Conservation (phyloP, 2,329 filamentous ascomycete species). For the Xylaria sp. region DNA sequence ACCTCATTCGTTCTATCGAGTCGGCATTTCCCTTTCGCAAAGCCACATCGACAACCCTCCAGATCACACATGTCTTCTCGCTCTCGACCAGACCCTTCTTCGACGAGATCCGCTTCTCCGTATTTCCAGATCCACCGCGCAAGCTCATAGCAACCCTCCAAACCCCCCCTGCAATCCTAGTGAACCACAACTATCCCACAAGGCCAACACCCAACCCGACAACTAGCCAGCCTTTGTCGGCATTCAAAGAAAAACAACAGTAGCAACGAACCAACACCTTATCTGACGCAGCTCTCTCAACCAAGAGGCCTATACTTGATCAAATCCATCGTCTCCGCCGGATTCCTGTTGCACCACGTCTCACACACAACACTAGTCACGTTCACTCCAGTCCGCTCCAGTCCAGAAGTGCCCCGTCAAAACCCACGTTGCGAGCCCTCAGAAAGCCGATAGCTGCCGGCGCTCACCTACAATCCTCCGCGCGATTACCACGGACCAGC, state of each 20-base stretch:
- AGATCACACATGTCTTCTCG: conserved; percentile 12
- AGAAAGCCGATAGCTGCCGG: conserved; percentile 11
- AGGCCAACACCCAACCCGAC: conserved; percentile 12
- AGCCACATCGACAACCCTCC: neutral
- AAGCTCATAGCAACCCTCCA: neutral
- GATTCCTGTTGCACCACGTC: neutral
- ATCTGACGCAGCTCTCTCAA: neutral
- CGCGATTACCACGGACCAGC: conserved; percentile 4
- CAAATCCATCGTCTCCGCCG: neutral
- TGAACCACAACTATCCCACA: neutral
- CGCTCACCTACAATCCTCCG: neutral
- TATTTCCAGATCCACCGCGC: neutral
- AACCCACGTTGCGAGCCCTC: conserved; percentile 1
- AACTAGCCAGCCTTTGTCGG: conserved; percentile 8
- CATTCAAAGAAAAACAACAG: neutral
- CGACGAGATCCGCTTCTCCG: neutral
- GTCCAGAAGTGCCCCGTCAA: neutral
- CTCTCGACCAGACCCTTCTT: conserved; percentile 1
- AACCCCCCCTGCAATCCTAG: neutral
- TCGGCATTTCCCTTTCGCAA: conserved; percentile 5
- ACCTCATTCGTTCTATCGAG: neutral
- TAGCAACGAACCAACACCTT: neutral
- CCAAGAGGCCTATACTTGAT: neutral
- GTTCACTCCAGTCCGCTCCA: neutral
- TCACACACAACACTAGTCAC: neutral